Conservation (phyloP, 148 eudicot species). For the Selenicereus undatus region DNA sequence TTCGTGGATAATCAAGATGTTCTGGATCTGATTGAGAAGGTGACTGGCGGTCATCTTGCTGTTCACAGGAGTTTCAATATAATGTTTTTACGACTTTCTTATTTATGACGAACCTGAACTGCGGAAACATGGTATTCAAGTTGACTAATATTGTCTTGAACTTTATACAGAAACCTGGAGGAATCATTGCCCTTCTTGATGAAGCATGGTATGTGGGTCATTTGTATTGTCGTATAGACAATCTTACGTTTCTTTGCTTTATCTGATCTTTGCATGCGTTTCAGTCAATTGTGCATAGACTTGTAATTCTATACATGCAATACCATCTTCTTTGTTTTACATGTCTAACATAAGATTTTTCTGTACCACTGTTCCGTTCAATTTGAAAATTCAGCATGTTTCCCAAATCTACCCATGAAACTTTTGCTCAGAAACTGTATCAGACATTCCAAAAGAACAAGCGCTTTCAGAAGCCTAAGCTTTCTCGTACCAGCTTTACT, state of each 20-base stretch:
- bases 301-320: background rate
- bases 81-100: background rate
- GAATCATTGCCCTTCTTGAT: slow-evolving; percentile 90
- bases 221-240: background rate
- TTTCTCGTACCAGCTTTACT: slow-evolving; percentile 95
- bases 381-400: slow-evolving; percentile 74
- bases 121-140: background rate
- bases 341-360: background rate
- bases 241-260: slow-evolving; percentile 1
- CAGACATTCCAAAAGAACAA: slow-evolving; percentile 78
- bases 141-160: slow-evolving; percentile 13
- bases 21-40: slow-evolving; percentile 97
- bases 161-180: slow-evolving; percentile 92
- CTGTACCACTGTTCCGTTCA: slow-evolving; percentile 9
- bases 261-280: slow-evolving; percentile 2
- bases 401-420: slow-evolving; percentile 98
- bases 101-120: background rate
- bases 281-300: background rate
- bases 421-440: slow-evolving; percentile 97
- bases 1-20: slow-evolving; percentile 99
- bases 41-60: slow-evolving; percentile 14
- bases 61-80: background rate
- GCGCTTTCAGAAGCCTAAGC: slow-evolving; percentile 95
- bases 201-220: slow-evolving; percentile 81
- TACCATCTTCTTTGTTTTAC: background rate